Percentiles rank a stretch among this genome's conserved stretches.
Evolutionary conservation across 768 basidiomycete species (phyloP).

Genomic region (Pholiota conissans): DNA sequence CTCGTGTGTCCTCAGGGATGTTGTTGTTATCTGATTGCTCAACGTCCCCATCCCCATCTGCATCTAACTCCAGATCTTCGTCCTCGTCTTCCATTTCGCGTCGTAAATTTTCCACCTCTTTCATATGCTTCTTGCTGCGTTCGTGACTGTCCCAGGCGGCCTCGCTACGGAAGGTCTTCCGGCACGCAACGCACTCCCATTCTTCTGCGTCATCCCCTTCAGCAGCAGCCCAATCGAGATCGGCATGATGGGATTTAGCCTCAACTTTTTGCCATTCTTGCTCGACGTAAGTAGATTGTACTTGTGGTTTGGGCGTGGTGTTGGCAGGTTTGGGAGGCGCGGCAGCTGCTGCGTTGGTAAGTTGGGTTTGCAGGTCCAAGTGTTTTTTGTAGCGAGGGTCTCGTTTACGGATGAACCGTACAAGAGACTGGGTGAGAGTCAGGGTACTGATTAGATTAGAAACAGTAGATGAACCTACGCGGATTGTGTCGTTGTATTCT

Average conservation of each 20-base stretch:
- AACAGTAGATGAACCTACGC: slow-evolving; percentile 50
- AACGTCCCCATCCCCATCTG: slow-evolving; percentile 18
- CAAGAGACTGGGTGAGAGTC: slow-evolving; percentile 53
- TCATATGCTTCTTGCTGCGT: slow-evolving; percentile 90
- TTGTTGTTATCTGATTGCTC: slow-evolving; percentile 18
- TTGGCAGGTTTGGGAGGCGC: slow-evolving; percentile 27
- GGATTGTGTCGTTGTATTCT: slow-evolving; percentile 91
- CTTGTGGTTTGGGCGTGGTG: slow-evolving; percentile 27
- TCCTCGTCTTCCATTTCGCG: slow-evolving; percentile 79
- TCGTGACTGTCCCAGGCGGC: slow-evolving; percentile 97
- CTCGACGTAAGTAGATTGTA: slow-evolving; percentile 59
- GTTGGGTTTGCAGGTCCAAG: slow-evolving; percentile 48
- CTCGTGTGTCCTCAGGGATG: background rate
- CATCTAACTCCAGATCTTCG: slow-evolving; percentile 57
- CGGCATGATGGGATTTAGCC: slow-evolving; percentile 43
- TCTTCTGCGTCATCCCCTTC: slow-evolving; percentile 75
- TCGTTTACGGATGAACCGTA: slow-evolving; percentile 77
- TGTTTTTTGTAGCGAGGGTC: slow-evolving; percentile 85
- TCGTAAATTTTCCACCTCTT: slow-evolving; percentile 78
- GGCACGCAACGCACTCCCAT: slow-evolving; percentile 96
- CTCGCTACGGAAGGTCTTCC: slow-evolving; percentile 86
- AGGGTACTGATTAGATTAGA: background rate
- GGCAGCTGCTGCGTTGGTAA: slow-evolving; percentile 26
- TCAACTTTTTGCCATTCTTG: slow-evolving; percentile 88
- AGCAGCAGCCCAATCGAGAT: slow-evolving; percentile 74